Evolutionary conservation across 768 basidiomycete species (phyloP).

Genomic region (Leucocoprinus leucothites): DNA sequence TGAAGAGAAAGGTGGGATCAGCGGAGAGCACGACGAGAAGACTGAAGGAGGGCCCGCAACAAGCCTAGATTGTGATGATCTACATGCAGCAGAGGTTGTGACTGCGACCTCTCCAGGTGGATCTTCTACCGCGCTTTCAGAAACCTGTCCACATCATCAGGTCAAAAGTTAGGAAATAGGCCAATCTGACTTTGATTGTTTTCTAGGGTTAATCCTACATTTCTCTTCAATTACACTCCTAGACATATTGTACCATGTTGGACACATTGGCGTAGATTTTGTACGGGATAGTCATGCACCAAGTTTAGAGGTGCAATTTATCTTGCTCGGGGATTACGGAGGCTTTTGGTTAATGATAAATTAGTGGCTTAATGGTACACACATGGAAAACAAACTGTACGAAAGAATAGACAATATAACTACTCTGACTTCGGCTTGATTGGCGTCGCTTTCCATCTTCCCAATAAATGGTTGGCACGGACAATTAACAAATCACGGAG

Average conservation of each 20-base stretch:
- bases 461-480: slow-evolving; percentile 74
- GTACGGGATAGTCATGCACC: too few relatives aligned
- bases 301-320: too few relatives aligned
- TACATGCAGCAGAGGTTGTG: neutral
- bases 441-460: slow-evolving; percentile 60
- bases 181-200: neutral
- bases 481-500: slow-evolving; percentile 82
- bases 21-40: neutral
- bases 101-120: neutral
- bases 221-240: too few relatives aligned
- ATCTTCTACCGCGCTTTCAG: neutral
- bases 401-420: neutral
- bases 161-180: too few relatives aligned
- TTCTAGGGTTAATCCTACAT: too few relatives aligned
- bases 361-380: neutral
- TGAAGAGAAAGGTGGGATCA: neutral
- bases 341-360: neutral
- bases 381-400: neutral
- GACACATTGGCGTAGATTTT: too few relatives aligned
- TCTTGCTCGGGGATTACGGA: neutral
- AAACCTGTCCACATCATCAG: neutral
- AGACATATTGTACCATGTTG: too few relatives aligned
- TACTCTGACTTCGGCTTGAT: slow-evolving; percentile 25
- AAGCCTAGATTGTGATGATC: neutral
- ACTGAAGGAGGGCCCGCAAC: neutral